Evolutionary conservation across 306 rosid species (phyloP), one percentile per base, ranked within the genome.

Genomic region (Oxytropis ochrocephala): DNA sequence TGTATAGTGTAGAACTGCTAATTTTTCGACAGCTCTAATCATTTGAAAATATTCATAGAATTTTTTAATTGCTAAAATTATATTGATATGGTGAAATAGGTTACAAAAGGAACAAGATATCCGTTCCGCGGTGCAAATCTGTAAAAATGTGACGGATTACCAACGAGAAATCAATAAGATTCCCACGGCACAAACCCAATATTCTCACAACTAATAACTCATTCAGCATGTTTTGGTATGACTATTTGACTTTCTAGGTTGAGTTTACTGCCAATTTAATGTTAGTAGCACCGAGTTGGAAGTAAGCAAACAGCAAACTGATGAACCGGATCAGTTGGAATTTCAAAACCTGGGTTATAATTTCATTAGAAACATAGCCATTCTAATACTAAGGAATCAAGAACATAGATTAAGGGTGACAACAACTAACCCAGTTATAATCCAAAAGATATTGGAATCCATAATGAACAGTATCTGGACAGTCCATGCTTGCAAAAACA

Each of bases 401-500:
- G 30, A 48, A 38, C n/a, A 51, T 6, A 62, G 47, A 29, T 18
- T 42, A 63, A 79, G 49, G 66, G 67, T 44, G 24, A 49, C 27
- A 54, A 29, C 41, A 72, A 81, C 95, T 81, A 84, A 94, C 99
- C 96, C 97, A 87, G 77, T 87, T 87, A 85, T 85, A 89, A 81
- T 89, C 88, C 91, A 94, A 75, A 46, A 94, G 88, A 78, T 84
- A 80, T 76, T 86, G 96, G 75, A 94, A 94, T 64, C 97, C 94
- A 74, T 80, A 87, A 73, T 85, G 80, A 75, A 94, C 90, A 18
- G 84, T 85, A 76, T 83, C 81, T 30, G 88, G 89, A 77, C 97
- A 91, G 69, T 89, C 91, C 97, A 91, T 89, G 87, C 92, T 91
- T 76, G 96, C 91, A 62, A 94, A 87, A 67, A 94, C 78, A 76